Base-by-base conservation (phyloP, 2,329 filamentous ascomycete species). In the Fusarium sp. region DNA sequence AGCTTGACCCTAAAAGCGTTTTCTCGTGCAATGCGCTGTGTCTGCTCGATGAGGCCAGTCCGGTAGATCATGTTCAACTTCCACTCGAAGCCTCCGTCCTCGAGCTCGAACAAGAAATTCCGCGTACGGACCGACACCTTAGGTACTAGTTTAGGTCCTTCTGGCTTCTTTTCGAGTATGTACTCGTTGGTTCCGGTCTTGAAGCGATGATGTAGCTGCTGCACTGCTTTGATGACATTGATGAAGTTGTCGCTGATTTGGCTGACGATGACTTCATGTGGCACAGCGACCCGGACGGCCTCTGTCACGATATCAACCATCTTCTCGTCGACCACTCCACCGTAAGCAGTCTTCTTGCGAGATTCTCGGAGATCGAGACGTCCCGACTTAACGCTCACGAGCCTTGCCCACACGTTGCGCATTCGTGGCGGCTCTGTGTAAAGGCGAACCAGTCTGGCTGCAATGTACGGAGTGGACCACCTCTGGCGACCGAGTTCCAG, bases 21-120 rank as follows among this genome's bases (percentile, higher is more conserved):
- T 81, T 98, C 95, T 50, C 97, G 91, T 6, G 96, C 95, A 64
- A 97, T 86, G 22, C 97, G 90, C 82, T 98, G 97, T 80, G 93
- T 92, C 82, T 98, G 96, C 82, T 99, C 97, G 65, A 95, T 86
- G 22, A 96, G 88, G 1, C 97, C 97, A 54, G 94, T 91, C 35
- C 96, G 92, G 81, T 98, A 99, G 61, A 99, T 99, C 79, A 95
- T 92, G 18, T 95, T 95, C 11, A 99, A 86, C 81, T 98, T 98
- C 94, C 95, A 99, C 81, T 99, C 97, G 79, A 99, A 99, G 0
- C 94, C 93, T 59, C 97, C 96, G 81, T 99, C 97, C 83, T 99
- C 97, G 38, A 99, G 87, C 79, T 98, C 96, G 68, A 99, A 96
- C 3, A 98, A 85, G 27, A 99, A 87, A 6, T 93, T 94, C 77